Base-by-base conservation (phyloP, 1,284 basidiomycete species). In the Fereydounia khargensis region DNA sequence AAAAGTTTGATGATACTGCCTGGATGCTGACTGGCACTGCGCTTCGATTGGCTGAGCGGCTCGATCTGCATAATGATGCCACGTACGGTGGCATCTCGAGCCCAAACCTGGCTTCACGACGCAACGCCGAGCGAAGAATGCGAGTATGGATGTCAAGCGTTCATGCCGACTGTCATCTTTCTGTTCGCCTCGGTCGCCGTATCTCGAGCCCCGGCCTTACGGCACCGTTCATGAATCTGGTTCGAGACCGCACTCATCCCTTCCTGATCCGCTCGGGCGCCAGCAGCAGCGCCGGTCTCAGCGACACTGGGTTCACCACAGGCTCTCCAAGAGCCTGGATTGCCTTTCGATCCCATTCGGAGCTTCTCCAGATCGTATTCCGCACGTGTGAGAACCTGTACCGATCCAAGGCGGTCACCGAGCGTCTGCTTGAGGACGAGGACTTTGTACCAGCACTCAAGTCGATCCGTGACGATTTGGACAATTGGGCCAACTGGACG, bases 91-190 rank as follows among this genome's bases (percentile, higher is more conserved):
- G 57, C 4, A 54, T 61, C 42, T 54, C 53, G 39, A 65, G 57
- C 20, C 38, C 43, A 31, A 53, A 56, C 22, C 46, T 27, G 4
- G 53, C 46, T 14, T 58, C 51, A 7, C 35, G 58, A 18, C 39
- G 45, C 22, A 60, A 62, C 19, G 63, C 63, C 0, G 63, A 65
- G 28, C 49, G 63, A 6, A 42, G 63, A 3, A 54, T 65, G 47
- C 54, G 54, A 13, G 54, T 65, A 2, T 65, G 63, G 63, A 57
- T 65, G 53, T 53, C 53, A n/a, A 50, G 54, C 28, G 63, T 65
- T 5, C 63, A 62, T 27, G 47, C 51, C n/a, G 63, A 65, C 34
- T 58, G 58, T n/a, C 58, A 61, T 27, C 39, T 65, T 7, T 65
- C 63, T 17, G 55, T 65, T 6, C 54, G 63, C 24, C 39, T 65